Percentiles rank a stretch among this genome's conserved stretches.
phyloP scores from a whole-genome alignment of 331 rosid species.

The Erythrophleum ivorense region DNA sequence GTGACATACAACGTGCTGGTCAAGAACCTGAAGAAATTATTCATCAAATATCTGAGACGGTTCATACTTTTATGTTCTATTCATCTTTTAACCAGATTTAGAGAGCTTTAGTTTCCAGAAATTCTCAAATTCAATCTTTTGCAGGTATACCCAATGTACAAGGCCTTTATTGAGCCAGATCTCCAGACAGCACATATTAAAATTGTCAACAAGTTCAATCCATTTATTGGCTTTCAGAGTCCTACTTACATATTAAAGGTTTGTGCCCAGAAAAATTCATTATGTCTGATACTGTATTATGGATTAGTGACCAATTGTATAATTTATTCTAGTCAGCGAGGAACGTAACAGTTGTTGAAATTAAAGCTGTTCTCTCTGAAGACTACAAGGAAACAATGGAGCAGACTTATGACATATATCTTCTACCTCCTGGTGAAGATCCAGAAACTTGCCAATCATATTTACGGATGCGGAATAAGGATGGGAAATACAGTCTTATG shows the following conservation, averaged over 20 bases:
- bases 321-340: constrained; percentile 75
- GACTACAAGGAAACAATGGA: constrained; percentile 77
- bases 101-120: constrained; percentile 33
- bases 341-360: constrained; percentile 75
- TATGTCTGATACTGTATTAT: constrained; percentile 19
- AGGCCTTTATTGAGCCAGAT: constrained; percentile 99
- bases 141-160: constrained; percentile 99
- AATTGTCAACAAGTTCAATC: constrained; percentile 92
- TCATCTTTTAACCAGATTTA: constrained; percentile 26
- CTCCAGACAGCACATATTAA: constrained; percentile 96
- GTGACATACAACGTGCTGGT: constrained; percentile 96
- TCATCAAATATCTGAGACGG: constrained; percentile 99
- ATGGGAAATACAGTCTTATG: constrained; percentile 98
- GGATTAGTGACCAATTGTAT: constrained; percentile 28
- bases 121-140: constrained; percentile 43
- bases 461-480: constrained; percentile 97
- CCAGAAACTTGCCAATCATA: constrained; percentile 99
- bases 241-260: constrained; percentile 96
- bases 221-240: constrained; percentile 93
- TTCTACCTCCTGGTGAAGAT: constrained; percentile 99
- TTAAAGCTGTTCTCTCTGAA: constrained; percentile 75
- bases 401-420: constrained; percentile 98
- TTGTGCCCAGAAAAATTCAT: constrained; percentile 21
- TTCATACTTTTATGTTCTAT: constrained; percentile 42
- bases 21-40: constrained; percentile 99